Evolutionary conservation across 2,329 filamentous ascomycete genomes (phyloP), one percentile per base, ranked within the genome.

Genomic region (Helotiales sp.): DNA sequence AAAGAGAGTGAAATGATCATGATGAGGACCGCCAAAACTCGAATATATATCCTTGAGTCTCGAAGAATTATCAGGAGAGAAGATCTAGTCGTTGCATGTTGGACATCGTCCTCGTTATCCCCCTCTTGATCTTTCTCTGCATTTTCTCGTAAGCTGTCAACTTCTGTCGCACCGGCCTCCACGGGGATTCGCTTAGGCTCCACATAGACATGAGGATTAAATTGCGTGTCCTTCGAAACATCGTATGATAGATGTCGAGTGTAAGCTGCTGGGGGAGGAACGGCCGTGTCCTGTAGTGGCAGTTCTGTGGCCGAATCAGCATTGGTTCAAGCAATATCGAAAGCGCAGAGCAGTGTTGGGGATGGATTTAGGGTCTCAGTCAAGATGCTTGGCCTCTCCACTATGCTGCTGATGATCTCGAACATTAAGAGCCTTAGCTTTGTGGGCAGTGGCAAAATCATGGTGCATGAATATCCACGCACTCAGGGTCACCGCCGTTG

Each of bases 1-100:
- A 66, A 54, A 6, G 55, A 60, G 17, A 65, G 53, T 0, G 59
- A 63, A 10, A 58, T 25, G 10, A 63, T 51, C 63, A 62, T 63
- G 7, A 59, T 51, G n/a, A 63, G 9, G 34, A 67, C 57, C 1
- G 59, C 56, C 6, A 62, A 17, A 7, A 56, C 52, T 36, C 64
- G 57, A 29, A 66, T 60, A 44, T 79, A 77, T 54, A 80, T 77
- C 75, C 42, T 27, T 2, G 42, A 48, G 30, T 49, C 27, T 5
- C 24, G 30, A 30, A 55, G 30, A 33, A 40, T 38, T 5, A 55
- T 48, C 25, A 55, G 44, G 15, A 55, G 19, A 3, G 52, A 55
- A n/a, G 22, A 27, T 25, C 47, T 22, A 9, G 29, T n/a, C 24
- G 34, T 42, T 25, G 36, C 52, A 2, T 9, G 38, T 27, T 31